Evolutionary conservation across 805 yeast genomes (phyloP), one percentile per base, ranked within the genome.

Genomic region (Saccharomycopsis fermentans): DNA sequence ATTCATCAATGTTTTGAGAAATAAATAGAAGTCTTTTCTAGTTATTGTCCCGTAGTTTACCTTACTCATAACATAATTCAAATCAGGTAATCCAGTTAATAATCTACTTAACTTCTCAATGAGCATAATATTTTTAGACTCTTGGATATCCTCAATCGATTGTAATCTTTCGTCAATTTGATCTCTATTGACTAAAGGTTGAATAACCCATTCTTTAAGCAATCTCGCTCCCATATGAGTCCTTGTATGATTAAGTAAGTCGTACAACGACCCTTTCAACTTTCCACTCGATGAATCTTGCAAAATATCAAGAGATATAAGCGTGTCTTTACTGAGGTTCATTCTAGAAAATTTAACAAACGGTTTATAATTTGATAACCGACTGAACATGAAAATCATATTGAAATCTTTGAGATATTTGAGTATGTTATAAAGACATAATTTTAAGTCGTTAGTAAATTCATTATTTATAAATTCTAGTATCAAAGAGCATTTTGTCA

Each of bases 161-260:
- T 79, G 79, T 0, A 79, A 71, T 27, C 99, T 76, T n/a, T 76
- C 74, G 58, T 78, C 76, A 1, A 94, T 86, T 8, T 71, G 71
- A 1, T 71, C 74, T 34, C 75, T 72, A 50, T 82, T 76, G 0
- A 81, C 70, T 24, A 91, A 74, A 1, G 99, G 99, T 60, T 77
- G 74, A 1, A 82, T 75, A 0, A 91, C 71, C 99, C 99, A 94
- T 40, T 78, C 73, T 32, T 77, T 74, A 14, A 94, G 68, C 59
- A 81, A 65, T 57, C 96, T 71, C 52, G 75, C 78, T 0, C 99
- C 99, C 69, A 85, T 86, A 32, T 78, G 75, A 0, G 98, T 88
- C 36, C 81, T 72, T 0, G 98, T 88, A 63, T 86, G 90, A 67
- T 92, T 87, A 60, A 94, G 64, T 1, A 89, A 73, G 90, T 95